Percentiles rank a stretch among this genome's conserved stretches.
Conservation (phyloP, 345 rosid genomes). For the Eucalyptus regnans region DNA sequence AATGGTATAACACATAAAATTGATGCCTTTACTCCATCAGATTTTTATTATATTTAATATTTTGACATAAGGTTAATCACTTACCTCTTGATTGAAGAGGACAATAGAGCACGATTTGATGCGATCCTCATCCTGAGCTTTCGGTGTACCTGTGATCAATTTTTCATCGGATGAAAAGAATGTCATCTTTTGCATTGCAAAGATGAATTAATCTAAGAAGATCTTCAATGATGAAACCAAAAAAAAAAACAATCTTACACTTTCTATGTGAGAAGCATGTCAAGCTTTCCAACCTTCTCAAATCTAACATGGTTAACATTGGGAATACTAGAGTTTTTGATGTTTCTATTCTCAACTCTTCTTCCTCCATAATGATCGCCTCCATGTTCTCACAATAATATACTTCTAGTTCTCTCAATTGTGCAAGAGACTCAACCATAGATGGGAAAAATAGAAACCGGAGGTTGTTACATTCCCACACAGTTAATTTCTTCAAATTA, state of each 20-base stretch:
- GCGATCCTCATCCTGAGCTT: too few species aligned
- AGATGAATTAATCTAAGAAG: too few species aligned
- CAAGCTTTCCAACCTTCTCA: fast-evolving
- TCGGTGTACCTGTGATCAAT: too few species aligned
- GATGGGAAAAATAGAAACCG: background rate
- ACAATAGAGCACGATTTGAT: too few species aligned
- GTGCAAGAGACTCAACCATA: background rate
- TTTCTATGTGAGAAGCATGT: background rate
- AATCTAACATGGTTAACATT: fast-evolving
- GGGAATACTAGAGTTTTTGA: background rate
- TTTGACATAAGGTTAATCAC: too few species aligned
- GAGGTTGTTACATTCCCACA: fast-evolving
- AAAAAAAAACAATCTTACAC: background rate
- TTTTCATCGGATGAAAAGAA: too few species aligned
- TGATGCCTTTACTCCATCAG: too few species aligned
- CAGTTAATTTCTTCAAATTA: fast-evolving
- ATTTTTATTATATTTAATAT: too few species aligned
- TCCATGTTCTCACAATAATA: fast-evolving
- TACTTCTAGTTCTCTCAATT: fast-evolving
- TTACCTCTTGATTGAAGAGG: too few species aligned
- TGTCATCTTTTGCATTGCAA: too few species aligned
- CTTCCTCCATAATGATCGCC: background rate
- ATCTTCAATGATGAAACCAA: too few species aligned
- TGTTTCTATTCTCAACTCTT: background rate
- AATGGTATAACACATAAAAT: too few species aligned